A percentile compares a stretch with the other conserved stretches of the same genome.
Conservation (phyloP, 2,329 filamentous ascomycete genomes). For the Hypoxylon sp. region DNA sequence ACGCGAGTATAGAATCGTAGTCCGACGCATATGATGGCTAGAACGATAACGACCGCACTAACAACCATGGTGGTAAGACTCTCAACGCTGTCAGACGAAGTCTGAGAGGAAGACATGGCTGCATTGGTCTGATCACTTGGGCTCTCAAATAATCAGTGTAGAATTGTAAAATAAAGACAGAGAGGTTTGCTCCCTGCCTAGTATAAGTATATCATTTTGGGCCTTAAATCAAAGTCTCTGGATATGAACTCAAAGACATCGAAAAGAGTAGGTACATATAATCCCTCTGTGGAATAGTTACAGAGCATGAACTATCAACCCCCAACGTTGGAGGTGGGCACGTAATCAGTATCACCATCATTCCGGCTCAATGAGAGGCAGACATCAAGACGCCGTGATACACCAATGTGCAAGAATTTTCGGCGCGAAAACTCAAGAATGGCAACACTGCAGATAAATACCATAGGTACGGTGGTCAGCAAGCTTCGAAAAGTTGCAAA, state of each 20-base stretch:
- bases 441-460: neutral
- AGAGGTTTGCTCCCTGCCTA: neutral
- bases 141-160: neutral
- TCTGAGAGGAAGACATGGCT: neutral
- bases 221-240: too few relatives aligned
- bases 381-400: slow-evolving; percentile 1
- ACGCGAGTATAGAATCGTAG: slow-evolving; percentile 44
- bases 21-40: slow-evolving; percentile 30
- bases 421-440: neutral
- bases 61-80: slow-evolving; percentile 46
- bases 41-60: slow-evolving; percentile 34
- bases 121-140: neutral
- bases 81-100: neutral
- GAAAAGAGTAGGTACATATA: neutral
- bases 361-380: slow-evolving; percentile 1
- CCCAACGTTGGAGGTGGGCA: slow-evolving; percentile 6
- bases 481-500: neutral
- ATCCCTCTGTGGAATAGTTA: neutral
- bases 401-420: slow-evolving; percentile 10
- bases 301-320: neutral
- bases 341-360: slow-evolving; percentile 1
- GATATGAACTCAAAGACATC: neutral
- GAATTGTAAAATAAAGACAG: neutral
- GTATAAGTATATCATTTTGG: too few relatives aligned
- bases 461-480: too few relatives aligned